These are phyloP conservation scores for Globisporangium yorkense DNA, from an alignment of 352 stramenopile genomes.

Conservation along the genomic window DNA sequence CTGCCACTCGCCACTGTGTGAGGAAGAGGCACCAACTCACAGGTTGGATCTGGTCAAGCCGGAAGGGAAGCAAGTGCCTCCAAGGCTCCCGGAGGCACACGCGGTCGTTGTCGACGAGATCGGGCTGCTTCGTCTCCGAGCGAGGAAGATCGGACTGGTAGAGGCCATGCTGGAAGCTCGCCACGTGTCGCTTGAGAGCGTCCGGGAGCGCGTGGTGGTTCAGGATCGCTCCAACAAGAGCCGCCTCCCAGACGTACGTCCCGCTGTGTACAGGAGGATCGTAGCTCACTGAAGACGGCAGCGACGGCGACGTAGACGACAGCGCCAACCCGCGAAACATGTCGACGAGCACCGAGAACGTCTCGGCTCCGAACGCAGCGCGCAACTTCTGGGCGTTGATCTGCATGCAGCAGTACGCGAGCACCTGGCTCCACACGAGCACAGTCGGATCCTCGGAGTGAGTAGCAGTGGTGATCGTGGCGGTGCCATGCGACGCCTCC, in stretches of 20 bases:
- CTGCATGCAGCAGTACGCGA: conserved; percentile 26
- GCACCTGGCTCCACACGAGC: conserved; percentile 28
- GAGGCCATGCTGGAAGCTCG: conserved; percentile 6
- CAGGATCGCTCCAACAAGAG: conserved; percentile 23
- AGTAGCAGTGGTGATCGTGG: background rate
- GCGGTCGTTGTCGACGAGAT: background rate
- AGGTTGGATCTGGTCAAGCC: conserved; percentile 28
- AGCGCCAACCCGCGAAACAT: conserved; percentile 21
- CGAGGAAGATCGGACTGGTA: conserved; percentile 2
- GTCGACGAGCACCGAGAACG: conserved; percentile 7
- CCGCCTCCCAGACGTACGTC: conserved; percentile 35
- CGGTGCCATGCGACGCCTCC: background rate
- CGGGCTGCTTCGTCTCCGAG: background rate
- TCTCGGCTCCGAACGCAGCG: conserved; percentile 15
- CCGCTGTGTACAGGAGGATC: background rate
- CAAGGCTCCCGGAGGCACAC: conserved; percentile 14
- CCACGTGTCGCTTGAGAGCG: conserved; percentile 30
- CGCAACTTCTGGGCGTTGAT: conserved; percentile 25
- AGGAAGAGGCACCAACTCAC: conserved; percentile 54
- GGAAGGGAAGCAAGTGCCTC: conserved; percentile 23
- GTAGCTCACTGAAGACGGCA: background rate
- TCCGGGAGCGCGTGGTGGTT: conserved; percentile 15
- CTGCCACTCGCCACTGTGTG: conserved; percentile 37
- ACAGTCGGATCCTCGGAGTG: background rate
- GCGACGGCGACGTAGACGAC: background rate